These are phyloP conservation scores for Phytophthora colocasiae DNA, from an alignment of 352 stramenopile species.

Conservation along the genomic window DNA sequence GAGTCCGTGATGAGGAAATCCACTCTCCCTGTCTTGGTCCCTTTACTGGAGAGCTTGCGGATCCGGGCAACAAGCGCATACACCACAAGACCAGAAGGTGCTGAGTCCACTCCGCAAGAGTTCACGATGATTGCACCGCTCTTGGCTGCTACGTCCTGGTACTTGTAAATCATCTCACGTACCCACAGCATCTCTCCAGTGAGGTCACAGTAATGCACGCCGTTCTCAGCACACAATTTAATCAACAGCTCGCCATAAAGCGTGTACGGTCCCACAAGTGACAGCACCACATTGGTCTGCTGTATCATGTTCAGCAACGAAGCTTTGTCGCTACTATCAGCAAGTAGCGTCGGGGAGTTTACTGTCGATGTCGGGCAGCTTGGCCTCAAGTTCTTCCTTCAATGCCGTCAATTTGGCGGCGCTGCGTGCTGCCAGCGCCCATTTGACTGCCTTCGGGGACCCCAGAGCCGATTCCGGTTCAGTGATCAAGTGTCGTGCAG, in stretches of 20 bases:
- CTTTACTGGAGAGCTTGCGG: not conserved
- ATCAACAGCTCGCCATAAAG: conserved; percentile 82
- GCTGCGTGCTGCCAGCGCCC: conserved; percentile 85
- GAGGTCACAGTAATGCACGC: conserved; percentile 1
- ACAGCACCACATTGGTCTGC: conserved; percentile 76
- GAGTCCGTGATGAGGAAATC: conserved; percentile 46
- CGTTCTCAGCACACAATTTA: conserved; percentile 78
- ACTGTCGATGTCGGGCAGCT: conserved; percentile 26
- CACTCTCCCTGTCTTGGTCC: conserved; percentile 9
- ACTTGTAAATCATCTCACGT: conserved; percentile 68
- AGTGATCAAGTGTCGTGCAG: conserved; percentile 66
- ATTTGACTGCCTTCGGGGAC: conserved; percentile 49
- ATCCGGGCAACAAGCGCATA: conserved; percentile 52
- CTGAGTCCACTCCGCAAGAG: conserved; percentile 86
- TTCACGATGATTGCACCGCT: conserved; percentile 81
- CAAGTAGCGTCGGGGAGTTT: conserved; percentile 26
- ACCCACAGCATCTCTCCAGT: conserved; percentile 90
- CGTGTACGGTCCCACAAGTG: conserved; percentile 81
- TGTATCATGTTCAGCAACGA: conserved; percentile 64
- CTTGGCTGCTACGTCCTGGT: conserved; percentile 51
- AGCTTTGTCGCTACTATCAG: conserved; percentile 50
- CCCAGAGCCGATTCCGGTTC: conserved; percentile 39
- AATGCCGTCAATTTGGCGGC: conserved; percentile 56
- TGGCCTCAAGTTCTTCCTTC: conserved; percentile 46
- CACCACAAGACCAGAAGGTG: conserved; percentile 77